Evolutionary conservation across 768 basidiomycete species (phyloP).

Genomic region (Mycena vulgaris): DNA sequence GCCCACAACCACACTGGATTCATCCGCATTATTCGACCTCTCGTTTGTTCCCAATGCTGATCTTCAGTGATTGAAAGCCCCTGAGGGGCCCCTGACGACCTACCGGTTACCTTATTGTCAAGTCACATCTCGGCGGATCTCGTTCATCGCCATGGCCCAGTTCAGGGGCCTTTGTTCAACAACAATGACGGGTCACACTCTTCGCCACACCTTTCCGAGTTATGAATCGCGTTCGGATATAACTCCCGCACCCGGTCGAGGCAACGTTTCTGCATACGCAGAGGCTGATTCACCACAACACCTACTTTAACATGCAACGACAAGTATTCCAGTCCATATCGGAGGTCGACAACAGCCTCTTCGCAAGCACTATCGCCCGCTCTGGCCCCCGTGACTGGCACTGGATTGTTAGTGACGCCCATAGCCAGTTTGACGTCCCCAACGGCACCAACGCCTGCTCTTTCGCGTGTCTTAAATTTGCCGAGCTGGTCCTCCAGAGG

Average conservation of each 20-base stretch:
- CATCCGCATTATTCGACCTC: no score
- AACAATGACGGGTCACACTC: neutral
- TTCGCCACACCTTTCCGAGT: neutral
- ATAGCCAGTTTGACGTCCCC: neutral
- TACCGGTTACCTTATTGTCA: no score
- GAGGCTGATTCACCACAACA: neutral
- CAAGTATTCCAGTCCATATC: neutral
- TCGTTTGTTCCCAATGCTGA: no score
- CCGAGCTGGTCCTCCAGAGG: neutral
- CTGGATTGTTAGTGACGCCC: neutral
- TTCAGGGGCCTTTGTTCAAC: no score
- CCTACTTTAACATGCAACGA: neutral
- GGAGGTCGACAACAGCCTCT: neutral
- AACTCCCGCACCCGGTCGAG: no score
- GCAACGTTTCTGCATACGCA: no score
- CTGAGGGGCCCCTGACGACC: no score
- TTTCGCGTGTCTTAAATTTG: neutral
- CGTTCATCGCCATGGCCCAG: no score
- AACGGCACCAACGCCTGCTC: neutral
- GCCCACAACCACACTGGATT: no score
- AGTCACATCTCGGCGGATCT: no score
- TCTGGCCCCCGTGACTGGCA: neutral
- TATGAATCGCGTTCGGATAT: neutral
- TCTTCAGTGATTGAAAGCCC: no score
- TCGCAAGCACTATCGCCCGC: neutral